phyloP scores from a whole-genome alignment of 805 yeast genomes.

The Scheffersomyces ergatensis region DNA sequence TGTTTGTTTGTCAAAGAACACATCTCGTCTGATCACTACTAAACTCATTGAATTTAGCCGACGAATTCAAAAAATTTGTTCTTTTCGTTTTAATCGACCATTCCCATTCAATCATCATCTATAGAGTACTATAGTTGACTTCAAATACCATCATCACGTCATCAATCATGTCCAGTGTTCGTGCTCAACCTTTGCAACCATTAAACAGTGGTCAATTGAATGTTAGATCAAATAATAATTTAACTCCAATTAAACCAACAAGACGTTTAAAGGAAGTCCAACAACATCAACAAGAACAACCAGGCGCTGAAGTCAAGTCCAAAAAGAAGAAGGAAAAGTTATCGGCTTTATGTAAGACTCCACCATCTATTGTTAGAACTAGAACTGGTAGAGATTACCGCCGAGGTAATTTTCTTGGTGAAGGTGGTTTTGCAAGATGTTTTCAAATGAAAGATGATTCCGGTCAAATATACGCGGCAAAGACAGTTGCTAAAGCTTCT shows the following conservation, averaged over 20 bases:
- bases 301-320: slow-evolving; percentile 12
- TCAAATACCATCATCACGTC: too few relatives aligned
- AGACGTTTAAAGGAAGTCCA: slow-evolving; percentile 22
- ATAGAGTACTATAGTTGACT: too few relatives aligned
- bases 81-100: too few relatives aligned
- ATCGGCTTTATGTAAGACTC: slow-evolving; percentile 90
- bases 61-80: too few relatives aligned
- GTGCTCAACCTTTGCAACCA: slow-evolving; percentile 54
- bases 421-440: slow-evolving; percentile 98
- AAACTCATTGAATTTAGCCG: too few relatives aligned
- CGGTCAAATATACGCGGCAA: slow-evolving; percentile 90
- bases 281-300: slow-evolving; percentile 10
- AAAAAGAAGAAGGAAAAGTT: slow-evolving; percentile 86
- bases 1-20: too few relatives aligned
- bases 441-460: slow-evolving; percentile 91
- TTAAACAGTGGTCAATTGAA: slow-evolving; percentile 53
- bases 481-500: slow-evolving; percentile 95
- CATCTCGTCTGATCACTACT: too few relatives aligned
- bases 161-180: slow-evolving; percentile 21
- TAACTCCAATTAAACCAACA: slow-evolving; percentile 28
- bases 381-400: slow-evolving; percentile 85
- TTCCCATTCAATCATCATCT: too few relatives aligned
- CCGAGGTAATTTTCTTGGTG: slow-evolving; percentile 89
- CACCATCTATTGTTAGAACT: slow-evolving; percentile 89
- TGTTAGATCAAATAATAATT: slow-evolving; percentile 34